These are phyloP conservation scores for Aureobasidium sp. DNA, from an alignment of 2,329 filamentous ascomycete genomes.

Conservation along the genomic window DNA sequence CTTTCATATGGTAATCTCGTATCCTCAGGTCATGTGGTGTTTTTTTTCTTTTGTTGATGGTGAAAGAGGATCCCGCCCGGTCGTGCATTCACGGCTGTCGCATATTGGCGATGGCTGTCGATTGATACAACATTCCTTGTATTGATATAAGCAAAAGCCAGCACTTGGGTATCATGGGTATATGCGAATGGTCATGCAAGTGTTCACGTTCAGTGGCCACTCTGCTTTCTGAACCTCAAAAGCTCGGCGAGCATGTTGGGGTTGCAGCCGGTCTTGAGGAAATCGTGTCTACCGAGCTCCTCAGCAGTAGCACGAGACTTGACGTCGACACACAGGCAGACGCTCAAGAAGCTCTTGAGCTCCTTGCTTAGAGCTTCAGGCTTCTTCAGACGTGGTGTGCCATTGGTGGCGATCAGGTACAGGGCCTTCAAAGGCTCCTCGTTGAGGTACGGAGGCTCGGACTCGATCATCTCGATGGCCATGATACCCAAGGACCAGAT, in stretches of 20 bases:
- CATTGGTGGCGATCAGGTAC: conserved; percentile 96
- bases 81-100: not conserved
- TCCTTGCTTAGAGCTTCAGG: conserved; percentile 97
- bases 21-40: not conserved
- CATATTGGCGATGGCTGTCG: not conserved
- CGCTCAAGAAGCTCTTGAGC: conserved; percentile 91
- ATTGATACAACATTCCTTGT: not conserved
- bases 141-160: not conserved
- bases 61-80: not conserved
- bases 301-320: conserved; percentile 86
- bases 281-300: conserved; percentile 86
- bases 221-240: conserved; percentile 65
- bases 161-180: conserved; percentile 8
- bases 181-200: not conserved
- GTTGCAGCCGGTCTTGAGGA: conserved; percentile 85
- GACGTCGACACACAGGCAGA: conserved; percentile 94
- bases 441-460: conserved; percentile 94
- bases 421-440: conserved; percentile 96
- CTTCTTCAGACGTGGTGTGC: conserved; percentile 93
- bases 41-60: not conserved
- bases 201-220: conserved; percentile 10
- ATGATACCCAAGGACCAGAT: conserved; percentile 99
- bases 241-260: conserved; percentile 77
- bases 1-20: not conserved
- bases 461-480: conserved; percentile 99